Conservation (phyloP, 1,284 basidiomycete genomes). For the Leccinum solheimii region DNA sequence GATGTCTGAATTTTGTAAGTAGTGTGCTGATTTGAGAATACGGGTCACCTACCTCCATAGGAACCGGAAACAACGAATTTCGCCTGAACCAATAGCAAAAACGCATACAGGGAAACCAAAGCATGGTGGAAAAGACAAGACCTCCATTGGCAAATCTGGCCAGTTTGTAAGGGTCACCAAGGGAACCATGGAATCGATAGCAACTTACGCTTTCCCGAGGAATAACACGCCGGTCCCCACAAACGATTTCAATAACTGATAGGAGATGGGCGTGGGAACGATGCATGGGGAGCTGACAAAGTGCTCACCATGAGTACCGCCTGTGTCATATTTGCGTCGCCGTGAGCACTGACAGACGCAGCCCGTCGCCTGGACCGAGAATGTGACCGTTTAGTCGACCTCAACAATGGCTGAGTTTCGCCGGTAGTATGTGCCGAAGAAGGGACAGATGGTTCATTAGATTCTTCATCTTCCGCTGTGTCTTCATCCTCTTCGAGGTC, state of each 20-base stretch:
- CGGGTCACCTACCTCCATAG: conserved; percentile 73
- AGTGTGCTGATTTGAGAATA: not conserved
- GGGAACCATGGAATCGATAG: not conserved
- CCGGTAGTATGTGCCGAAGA: conserved; percentile 22
- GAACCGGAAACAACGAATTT: conserved; percentile 90
- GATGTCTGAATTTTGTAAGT: conserved; percentile 65
- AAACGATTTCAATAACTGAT: conserved; percentile 88
- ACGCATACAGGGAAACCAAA: conserved; percentile 88
- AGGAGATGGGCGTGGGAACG: conserved; percentile 7
- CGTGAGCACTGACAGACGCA: conserved; percentile 58
- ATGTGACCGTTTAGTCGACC: conserved; percentile 26
- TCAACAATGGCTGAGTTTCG: conserved; percentile 50
- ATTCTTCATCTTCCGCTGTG: conserved; percentile 49
- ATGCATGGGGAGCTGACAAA: conserved; percentile 9
- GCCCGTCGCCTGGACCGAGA: conserved; percentile 60
- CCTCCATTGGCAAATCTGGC: conserved; percentile 92
- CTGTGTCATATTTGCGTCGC: conserved; percentile 86
- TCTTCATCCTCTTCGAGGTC: conserved; percentile 85
- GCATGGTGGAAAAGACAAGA: conserved; percentile 86
- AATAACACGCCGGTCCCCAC: conserved; percentile 97
- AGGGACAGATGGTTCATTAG: conserved; percentile 28
- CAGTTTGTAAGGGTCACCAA: conserved; percentile 11
- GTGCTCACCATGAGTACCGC: conserved; percentile 83
- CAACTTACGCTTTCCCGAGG: conserved; percentile 81
- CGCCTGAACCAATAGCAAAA: conserved; percentile 88